Percentiles rank a stretch among this genome's conserved stretches.
These are phyloP conservation scores for Tylopilus sp. DNA, from an alignment of 1,284 basidiomycete genomes.

Conservation along the genomic window DNA sequence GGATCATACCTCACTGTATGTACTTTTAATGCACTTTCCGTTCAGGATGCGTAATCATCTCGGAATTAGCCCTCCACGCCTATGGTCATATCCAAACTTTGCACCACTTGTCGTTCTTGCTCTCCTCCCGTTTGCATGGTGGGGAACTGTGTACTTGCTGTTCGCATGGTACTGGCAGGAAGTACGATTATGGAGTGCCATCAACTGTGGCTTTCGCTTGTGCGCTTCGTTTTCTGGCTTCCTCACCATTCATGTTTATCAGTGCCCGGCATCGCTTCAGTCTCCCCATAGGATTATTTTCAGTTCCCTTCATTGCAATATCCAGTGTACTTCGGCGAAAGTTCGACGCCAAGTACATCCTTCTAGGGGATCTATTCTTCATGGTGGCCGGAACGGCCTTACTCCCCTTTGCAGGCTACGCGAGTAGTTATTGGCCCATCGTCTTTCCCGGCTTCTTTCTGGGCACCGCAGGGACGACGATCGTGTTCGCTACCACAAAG, in stretches of 20 bases:
- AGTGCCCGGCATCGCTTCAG: neutral
- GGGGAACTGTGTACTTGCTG: neutral
- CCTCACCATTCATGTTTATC: neutral
- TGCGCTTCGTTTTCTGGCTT: neutral
- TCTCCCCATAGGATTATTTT: neutral
- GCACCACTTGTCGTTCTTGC: neutral
- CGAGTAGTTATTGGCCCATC: neutral
- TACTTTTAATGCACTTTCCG: neutral
- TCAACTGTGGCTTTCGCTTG: neutral
- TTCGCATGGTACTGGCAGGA: slow-evolving; percentile 5
- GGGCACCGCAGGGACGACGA: neutral
- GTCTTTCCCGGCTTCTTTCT: neutral
- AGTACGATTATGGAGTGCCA: neutral
- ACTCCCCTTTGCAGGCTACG: neutral
- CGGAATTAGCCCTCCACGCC: neutral
- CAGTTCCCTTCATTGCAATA: neutral
- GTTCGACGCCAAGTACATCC: neutral
- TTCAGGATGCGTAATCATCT: neutral
- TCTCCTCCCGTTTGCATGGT: slow-evolving; percentile 1
- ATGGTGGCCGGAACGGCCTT: neutral
- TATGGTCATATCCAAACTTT: slow-evolving; percentile 2
- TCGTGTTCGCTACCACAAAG: neutral
- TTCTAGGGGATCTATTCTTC: neutral
- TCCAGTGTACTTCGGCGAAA: neutral
- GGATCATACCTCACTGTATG: neutral